Evolutionary conservation across 2,329 filamentous ascomycete genomes (phyloP).

Genomic region (Apiospora koreana): DNA sequence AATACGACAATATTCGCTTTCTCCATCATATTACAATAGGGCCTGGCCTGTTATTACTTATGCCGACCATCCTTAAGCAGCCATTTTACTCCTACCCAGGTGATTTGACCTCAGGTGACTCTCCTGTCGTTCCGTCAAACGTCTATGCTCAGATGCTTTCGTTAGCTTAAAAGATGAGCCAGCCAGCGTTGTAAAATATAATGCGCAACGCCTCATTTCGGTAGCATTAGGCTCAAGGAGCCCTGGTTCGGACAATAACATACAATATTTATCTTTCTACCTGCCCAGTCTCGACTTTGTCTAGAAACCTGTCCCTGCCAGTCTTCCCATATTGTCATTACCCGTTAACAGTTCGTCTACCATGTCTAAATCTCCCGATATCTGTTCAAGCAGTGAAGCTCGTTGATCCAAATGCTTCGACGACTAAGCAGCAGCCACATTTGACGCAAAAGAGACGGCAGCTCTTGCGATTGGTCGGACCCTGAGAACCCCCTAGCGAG

Average conservation of each 20-base stretch:
- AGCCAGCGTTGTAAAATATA: background rate
- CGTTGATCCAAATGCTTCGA: background rate
- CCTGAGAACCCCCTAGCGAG: background rate
- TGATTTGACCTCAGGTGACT: background rate
- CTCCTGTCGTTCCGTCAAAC: background rate
- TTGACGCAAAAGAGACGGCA: background rate
- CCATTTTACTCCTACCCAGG: background rate
- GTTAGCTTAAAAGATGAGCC: background rate
- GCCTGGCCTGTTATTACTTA: background rate
- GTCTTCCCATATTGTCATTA: background rate
- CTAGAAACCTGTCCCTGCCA: background rate
- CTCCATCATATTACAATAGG: background rate
- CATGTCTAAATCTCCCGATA: background rate
- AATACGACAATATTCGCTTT: background rate
- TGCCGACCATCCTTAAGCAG: background rate
- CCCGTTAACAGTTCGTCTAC: background rate
- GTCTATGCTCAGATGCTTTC: background rate
- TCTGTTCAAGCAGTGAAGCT: background rate
- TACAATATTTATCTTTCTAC: background rate
- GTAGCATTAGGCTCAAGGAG: background rate
- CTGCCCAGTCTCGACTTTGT: background rate
- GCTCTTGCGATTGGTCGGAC: background rate
- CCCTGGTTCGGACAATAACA: background rate
- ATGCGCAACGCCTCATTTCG: background rate
- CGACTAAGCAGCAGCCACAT: background rate